Evolutionary conservation across 83 land plant species (phyloP).

Genomic region (Picea mariana): DNA sequence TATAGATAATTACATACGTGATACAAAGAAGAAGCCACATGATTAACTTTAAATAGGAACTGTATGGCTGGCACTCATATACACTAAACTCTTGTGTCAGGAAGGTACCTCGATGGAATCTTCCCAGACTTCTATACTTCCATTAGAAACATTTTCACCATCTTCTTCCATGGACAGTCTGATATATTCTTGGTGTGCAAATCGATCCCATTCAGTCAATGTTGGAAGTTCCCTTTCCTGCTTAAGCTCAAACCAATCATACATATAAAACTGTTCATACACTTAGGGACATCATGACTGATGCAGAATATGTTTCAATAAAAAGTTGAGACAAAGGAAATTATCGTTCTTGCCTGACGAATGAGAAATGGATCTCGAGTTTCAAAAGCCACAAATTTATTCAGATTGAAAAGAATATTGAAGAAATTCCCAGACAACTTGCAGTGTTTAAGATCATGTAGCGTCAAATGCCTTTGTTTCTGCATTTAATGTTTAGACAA

Average conservation of each 20-base stretch:
- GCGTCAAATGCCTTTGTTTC: conserved; percentile 74
- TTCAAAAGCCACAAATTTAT: conserved; percentile 98
- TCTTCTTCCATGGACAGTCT: conserved; percentile 99
- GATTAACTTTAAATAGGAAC: neutral
- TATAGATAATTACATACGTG: too few relatives aligned
- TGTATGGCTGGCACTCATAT: neutral
- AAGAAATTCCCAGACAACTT: conserved; percentile 93
- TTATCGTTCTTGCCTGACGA: conserved; percentile 73
- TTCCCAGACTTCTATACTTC: conserved; percentile 99
- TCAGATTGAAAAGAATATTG: conserved; percentile 97
- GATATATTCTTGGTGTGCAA: conserved; percentile 97
- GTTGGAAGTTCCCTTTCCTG: conserved; percentile 96
- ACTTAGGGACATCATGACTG: too few relatives aligned
- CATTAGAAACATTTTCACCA: conserved; percentile 96
- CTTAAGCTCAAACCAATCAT: neutral
- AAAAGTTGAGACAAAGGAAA: neutral
- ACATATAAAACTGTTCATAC: neutral
- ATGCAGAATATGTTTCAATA: too few relatives aligned
- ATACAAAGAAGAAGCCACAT: too few relatives aligned
- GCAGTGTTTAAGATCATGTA: conserved; percentile 85
- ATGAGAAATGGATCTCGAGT: conserved; percentile 98
- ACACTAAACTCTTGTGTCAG: conserved; percentile 23
- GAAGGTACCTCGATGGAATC: conserved; percentile 96
- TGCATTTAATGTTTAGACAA: conserved; percentile 22
- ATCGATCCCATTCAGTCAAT: conserved; percentile 98